Base-by-base conservation (phyloP, 169 alveolate genomes). In the Plasmodium inui region DNA sequence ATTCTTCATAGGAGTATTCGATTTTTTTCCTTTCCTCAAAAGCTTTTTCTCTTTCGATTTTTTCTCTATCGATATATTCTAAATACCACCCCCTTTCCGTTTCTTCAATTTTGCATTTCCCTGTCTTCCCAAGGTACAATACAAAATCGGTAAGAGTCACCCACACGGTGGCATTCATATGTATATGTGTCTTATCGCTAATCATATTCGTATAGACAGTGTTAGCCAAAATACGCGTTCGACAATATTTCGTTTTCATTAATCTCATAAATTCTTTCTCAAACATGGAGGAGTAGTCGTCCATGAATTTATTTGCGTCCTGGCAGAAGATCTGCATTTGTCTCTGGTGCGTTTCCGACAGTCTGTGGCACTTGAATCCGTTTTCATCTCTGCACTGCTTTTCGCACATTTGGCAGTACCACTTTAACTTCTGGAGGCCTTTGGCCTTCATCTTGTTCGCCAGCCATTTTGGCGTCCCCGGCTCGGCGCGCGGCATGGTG, bases 371-470 rank as follows among this genome's bases (percentile, higher is more conserved):
- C 97, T 98, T 98, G 96, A 98, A 98, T 4, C 99, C 99, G 83
- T 98, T 98, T 88, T 98, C 99, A 84, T 98, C 99, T 32, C 99
- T 96, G 96, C 99, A 98, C 81, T 98, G 99, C 93, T 98, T 98
- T 94, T 98, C 98, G 84, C 99, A 98, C 98, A 98, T 97, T 95
- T 98, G 99, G 96, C 99, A 98, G 92, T 98, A 98, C 99, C 99
- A 98, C 70, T 98, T 98, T 53, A 97, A 97, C 95, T 97, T 98
- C 94, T 98, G 99, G 50, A 98, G 98, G 86, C 99, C 99, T 80
- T 97, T 97, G 84, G 99, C 97, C 97, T 97, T 98, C 98, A 98
- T 98, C 92, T 97, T 98, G 97, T 98, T 98, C 83, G 98, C 98
- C 89, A 97, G 96, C 99, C 99, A 98, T 97, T 98, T 98, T 74